Evolutionary conservation across 768 basidiomycete species (phyloP).

Genomic region (Fibroporia radiculosa): DNA sequence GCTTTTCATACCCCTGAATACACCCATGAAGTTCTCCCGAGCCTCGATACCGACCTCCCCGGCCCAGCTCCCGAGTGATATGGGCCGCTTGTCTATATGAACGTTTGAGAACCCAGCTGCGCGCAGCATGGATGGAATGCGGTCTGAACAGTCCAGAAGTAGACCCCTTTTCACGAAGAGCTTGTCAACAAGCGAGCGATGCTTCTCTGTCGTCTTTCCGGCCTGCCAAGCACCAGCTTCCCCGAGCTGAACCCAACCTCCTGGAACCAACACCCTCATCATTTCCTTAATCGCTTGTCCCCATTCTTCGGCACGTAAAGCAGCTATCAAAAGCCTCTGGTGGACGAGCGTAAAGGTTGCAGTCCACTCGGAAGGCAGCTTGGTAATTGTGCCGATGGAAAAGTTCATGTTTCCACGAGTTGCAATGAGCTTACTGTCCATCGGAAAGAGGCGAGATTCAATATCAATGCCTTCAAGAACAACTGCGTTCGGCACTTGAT

Average conservation of each 20-base stretch:
- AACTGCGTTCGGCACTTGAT: constrained; percentile 3
- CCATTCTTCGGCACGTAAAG: constrained; percentile 25
- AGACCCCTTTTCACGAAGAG: constrained; percentile 5
- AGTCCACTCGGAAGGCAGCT: constrained; percentile 24
- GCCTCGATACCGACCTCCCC: constrained; percentile 17
- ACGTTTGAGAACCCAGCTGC: constrained; percentile 23
- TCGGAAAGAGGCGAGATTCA: constrained; percentile 11
- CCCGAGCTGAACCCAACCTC: constrained; percentile 26
- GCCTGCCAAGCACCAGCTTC: constrained; percentile 14
- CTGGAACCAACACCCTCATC: constrained; percentile 24
- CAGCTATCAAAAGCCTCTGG: constrained; percentile 25
- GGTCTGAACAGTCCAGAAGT: constrained; percentile 2
- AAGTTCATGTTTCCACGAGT: constrained; percentile 11
- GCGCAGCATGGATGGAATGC: constrained; percentile 16
- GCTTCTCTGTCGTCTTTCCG: constrained; percentile 7
- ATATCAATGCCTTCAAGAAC: constrained; percentile 12
- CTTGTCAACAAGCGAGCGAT: not conserved
- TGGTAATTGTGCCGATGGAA: constrained; percentile 15
- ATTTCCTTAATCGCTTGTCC: constrained; percentile 18
- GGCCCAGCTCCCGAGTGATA: constrained; percentile 21
- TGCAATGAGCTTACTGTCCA: not conserved
- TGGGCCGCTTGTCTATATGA: constrained; percentile 10
- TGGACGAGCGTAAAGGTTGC: constrained; percentile 25
- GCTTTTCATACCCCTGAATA: constrained; percentile 19
- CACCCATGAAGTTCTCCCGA: constrained; percentile 11